phyloP scores from a whole-genome alignment of 805 yeast species.

The Yarrowia porcina region DNA sequence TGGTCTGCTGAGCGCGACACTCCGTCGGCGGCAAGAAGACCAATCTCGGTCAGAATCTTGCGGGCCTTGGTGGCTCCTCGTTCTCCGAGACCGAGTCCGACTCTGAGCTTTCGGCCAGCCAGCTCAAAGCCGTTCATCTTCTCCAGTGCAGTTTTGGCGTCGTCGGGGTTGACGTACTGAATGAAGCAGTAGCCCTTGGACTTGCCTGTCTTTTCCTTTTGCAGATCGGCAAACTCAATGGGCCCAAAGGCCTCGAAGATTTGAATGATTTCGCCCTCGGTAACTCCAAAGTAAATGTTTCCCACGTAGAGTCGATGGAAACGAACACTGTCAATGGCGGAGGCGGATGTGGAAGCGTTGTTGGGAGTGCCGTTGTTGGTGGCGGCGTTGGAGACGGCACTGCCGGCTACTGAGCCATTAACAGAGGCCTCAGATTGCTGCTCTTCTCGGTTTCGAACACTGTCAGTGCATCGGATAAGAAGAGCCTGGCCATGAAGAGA shows the following conservation, averaged over 20 bases:
- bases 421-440: background rate
- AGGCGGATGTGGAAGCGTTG: background rate
- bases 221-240: conserved; percentile 78
- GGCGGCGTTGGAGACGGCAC: too few relatives aligned
- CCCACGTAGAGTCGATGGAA: conserved; percentile 36
- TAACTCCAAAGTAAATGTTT: conserved; percentile 38
- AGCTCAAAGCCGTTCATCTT: conserved; percentile 36
- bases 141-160: conserved; percentile 34
- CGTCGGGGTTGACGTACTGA: conserved; percentile 42
- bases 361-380: too few relatives aligned
- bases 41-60: conserved; percentile 2
- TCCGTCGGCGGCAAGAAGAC: conserved; percentile 8
- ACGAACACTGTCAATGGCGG: conserved; percentile 4
- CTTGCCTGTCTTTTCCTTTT: conserved; percentile 77
- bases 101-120: conserved; percentile 36
- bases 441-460: background rate
- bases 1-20: conserved; percentile 19
- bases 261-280: conserved; percentile 68
- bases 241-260: conserved; percentile 68
- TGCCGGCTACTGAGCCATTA: background rate
- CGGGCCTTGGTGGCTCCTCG: conserved; percentile 4
- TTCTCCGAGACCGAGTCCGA: conserved; percentile 31
- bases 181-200: conserved; percentile 88
- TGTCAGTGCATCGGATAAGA: background rate
- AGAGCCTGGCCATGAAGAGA: conserved; percentile 35